Percentiles rank a stretch among this genome's conserved stretches.
Evolutionary conservation across 257 asterid genomes (phyloP).

Genomic region (Jasminum sambac): DNA sequence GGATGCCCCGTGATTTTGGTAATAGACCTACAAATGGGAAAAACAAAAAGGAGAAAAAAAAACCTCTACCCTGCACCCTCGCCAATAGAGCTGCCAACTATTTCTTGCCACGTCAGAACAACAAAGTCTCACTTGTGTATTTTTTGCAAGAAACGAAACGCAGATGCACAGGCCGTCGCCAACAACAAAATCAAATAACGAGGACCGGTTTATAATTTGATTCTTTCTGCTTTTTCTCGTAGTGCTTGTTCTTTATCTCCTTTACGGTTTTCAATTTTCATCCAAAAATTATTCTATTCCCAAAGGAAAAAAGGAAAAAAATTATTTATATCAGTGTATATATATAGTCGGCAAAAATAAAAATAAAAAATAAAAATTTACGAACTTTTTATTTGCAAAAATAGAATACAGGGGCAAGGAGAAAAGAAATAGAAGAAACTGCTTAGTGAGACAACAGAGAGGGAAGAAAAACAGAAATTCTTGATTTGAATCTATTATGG

Average conservation of each 20-base stretch:
- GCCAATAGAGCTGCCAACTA: not conserved
- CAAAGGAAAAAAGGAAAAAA: not conserved
- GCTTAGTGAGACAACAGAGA: conserved; percentile 12
- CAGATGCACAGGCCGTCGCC: not conserved
- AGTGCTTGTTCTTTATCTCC: conserved; percentile 21
- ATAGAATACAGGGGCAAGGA: conserved; percentile 22
- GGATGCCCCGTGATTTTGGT: too few species aligned
- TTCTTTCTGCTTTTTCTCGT: conserved; percentile 13
- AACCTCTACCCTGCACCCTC: not conserved
- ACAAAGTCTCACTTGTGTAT: not conserved
- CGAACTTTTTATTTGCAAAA: conserved; percentile 18
- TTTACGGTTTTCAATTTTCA: conserved; percentile 5
- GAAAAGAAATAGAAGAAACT: conserved; percentile 6
- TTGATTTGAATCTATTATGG: conserved; percentile 64
- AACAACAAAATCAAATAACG: conserved; percentile 11
- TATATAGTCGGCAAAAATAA: not conserved
- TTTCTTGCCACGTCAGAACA: not conserved
- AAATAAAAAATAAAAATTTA: too few species aligned
- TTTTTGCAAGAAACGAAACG: conserved; percentile 16
- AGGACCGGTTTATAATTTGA: conserved; percentile 33
- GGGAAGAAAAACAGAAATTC: conserved; percentile 36
- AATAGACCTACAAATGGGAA: too few species aligned
- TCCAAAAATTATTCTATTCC: not conserved
- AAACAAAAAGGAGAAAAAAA: too few species aligned
- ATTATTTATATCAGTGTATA: too few species aligned